These are phyloP conservation scores for Aspergillus pseudoglaucus DNA, from an alignment of 2,329 filamentous ascomycete species.

Conservation along the genomic window DNA sequence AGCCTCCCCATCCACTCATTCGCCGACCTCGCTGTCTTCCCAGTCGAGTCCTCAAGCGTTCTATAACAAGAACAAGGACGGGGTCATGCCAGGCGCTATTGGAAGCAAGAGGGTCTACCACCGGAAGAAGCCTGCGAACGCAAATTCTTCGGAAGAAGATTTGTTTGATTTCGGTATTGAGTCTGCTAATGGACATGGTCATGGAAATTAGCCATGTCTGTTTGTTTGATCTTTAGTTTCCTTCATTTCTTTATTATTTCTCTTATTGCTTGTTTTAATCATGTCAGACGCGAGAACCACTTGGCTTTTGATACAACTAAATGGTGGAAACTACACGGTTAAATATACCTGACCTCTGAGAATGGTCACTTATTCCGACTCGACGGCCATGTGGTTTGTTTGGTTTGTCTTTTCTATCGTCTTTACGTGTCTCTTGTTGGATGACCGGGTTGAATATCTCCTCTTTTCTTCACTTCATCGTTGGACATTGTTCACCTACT, in stretches of 20 bases:
- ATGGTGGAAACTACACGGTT: not conserved
- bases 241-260: not conserved
- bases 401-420: not conserved
- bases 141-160: constrained; percentile 11
- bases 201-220: not conserved
- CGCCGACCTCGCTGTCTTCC: constrained; percentile 10
- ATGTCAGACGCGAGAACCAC: not conserved
- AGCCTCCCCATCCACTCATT: constrained; percentile 12
- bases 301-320: not conserved
- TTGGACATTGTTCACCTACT: too few relatives aligned
- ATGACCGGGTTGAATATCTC: not conserved
- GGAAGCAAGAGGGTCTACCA: constrained; percentile 7
- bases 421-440: not conserved
- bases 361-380: not conserved
- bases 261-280: not conserved
- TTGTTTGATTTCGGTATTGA: constrained; percentile 4
- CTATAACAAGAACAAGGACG: constrained; percentile 6
- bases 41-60: constrained; percentile 11
- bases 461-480: not conserved
- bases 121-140: constrained; percentile 5
- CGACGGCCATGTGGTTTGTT: not conserved
- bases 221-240: not conserved
- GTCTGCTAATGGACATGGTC: constrained; percentile 2
- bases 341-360: not conserved
- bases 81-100: constrained; percentile 9